Conservation (phyloP, 2,329 filamentous ascomycete species). For the Talaromyces atroroseus region DNA sequence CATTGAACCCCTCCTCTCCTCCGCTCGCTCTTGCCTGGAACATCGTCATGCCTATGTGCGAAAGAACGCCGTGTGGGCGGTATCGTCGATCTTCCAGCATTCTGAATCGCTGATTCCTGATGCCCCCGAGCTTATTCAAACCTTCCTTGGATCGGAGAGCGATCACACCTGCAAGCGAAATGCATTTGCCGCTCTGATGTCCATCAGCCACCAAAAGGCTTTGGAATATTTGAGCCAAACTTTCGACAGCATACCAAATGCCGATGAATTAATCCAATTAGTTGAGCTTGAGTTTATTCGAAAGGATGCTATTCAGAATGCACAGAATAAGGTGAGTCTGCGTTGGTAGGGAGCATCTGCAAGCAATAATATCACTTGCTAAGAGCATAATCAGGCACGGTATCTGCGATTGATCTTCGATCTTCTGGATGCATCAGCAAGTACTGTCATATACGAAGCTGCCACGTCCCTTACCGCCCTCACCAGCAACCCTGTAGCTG, state of each 20-base stretch:
- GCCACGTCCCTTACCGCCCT: slow-evolving; percentile 90
- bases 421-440: slow-evolving; percentile 83
- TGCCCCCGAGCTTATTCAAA: slow-evolving; percentile 82
- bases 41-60: slow-evolving; percentile 96
- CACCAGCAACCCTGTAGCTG: slow-evolving; percentile 92
- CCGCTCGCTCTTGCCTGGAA: slow-evolving; percentile 85
- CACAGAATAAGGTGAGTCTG: slow-evolving; percentile 75
- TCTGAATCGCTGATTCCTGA: slow-evolving; percentile 90
- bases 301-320: slow-evolving; percentile 92
- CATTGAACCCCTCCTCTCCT: slow-evolving; percentile 90
- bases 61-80: slow-evolving; percentile 94
- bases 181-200: slow-evolving; percentile 84
- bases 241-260: slow-evolving; percentile 89
- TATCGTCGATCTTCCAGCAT: slow-evolving; percentile 87
- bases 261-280: slow-evolving; percentile 87
- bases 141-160: slow-evolving; percentile 84
- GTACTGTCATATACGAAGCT: slow-evolving; percentile 95
- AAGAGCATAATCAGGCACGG: slow-evolving; percentile 56
- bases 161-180: slow-evolving; percentile 97
- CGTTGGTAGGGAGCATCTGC: not conserved
- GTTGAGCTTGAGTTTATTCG: slow-evolving; percentile 96
- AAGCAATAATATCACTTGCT: slow-evolving; percentile 17
- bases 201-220: slow-evolving; percentile 90
- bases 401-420: slow-evolving; percentile 96
- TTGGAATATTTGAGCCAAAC: slow-evolving; percentile 80